These are phyloP conservation scores for Fragaria ananassa DNA, from an alignment of 306 rosid genomes.

Conservation along the genomic window DNA sequence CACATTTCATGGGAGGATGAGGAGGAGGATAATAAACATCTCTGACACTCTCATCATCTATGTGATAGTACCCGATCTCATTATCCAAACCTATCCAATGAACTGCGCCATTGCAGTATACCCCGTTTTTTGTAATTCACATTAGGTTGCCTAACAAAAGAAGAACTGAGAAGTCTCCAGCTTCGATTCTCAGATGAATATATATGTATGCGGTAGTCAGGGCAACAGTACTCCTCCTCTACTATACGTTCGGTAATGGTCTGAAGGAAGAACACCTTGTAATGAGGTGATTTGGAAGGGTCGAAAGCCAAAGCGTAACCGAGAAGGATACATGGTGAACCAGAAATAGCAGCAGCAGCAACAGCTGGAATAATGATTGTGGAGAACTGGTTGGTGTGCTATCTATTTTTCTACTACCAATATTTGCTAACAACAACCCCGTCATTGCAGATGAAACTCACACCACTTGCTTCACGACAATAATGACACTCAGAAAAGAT, in stretches of 20 bases:
- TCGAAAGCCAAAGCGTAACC: not conserved
- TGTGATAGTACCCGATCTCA: not conserved
- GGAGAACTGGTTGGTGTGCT: not conserved
- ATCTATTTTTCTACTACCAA: no score
- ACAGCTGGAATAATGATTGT: not conserved
- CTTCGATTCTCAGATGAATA: conserved; percentile 9
- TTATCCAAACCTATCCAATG: not conserved
- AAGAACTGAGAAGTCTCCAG: conserved; percentile 11
- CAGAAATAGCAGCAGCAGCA: not conserved
- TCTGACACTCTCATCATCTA: not conserved
- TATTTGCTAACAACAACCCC: no score
- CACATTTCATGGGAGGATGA: no score
- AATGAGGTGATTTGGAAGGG: not conserved
- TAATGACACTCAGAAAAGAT: no score
- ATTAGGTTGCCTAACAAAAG: not conserved
- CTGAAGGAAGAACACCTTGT: not conserved
- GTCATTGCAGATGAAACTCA: no score
- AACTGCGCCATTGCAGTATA: conserved; percentile 18
- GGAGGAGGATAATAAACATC: not conserved
- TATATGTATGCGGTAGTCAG: conserved; percentile 2
- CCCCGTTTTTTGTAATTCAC: not conserved
- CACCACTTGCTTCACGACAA: no score
- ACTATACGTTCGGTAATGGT: not conserved
- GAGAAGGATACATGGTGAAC: not conserved
- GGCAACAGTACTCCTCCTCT: not conserved